Percentiles rank a stretch among this genome's conserved stretches.
Conservation (phyloP, 768 basidiomycete genomes). For the Tulasnella sp. region DNA sequence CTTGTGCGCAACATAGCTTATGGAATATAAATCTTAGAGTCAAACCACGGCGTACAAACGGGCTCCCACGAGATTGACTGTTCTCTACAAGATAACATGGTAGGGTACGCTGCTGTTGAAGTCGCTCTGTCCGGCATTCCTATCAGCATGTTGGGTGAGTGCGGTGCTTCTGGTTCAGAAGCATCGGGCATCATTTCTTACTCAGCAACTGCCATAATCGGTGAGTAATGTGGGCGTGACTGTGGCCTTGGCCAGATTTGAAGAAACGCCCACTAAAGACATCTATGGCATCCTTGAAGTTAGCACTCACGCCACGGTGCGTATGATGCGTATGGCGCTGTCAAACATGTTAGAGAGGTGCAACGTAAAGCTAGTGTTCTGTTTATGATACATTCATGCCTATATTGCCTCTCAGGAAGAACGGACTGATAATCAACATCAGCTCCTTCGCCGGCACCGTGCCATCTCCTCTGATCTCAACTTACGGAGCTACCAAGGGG, state of each 20-base stretch:
- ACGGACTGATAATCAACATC: slow-evolving; percentile 78
- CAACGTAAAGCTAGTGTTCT: slow-evolving; percentile 5
- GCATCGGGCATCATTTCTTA: not conserved
- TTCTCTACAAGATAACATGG: slow-evolving; percentile 37
- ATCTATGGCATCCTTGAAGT: slow-evolving; percentile 74
- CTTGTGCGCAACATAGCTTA: slow-evolving; percentile 22
- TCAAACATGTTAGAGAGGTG: slow-evolving; percentile 74
- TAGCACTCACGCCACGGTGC: slow-evolving; percentile 72
- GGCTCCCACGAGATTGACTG: slow-evolving; percentile 66
- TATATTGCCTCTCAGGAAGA: slow-evolving; percentile 39
- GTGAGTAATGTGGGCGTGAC: slow-evolving; percentile 96
- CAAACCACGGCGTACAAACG: slow-evolving; percentile 40
- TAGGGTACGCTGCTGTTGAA: slow-evolving; percentile 35
- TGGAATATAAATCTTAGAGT: slow-evolving; percentile 17
- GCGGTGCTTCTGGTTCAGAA: not conserved
- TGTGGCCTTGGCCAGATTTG: slow-evolving; percentile 77
- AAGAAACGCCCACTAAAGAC: slow-evolving; percentile 62
- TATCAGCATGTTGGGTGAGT: slow-evolving; percentile 65
- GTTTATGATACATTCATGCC: not conserved
- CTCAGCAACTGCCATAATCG: slow-evolving; percentile 24
- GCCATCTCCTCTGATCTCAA: slow-evolving; percentile 84
- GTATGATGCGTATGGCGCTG: slow-evolving; percentile 65
- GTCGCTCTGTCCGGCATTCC: slow-evolving; percentile 41
- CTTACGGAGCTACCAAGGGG: slow-evolving; percentile 88
- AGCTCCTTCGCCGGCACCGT: slow-evolving; percentile 85